Conservation (phyloP, 2,329 filamentous ascomycete genomes). For the Ceratocystis ficicola region DNA sequence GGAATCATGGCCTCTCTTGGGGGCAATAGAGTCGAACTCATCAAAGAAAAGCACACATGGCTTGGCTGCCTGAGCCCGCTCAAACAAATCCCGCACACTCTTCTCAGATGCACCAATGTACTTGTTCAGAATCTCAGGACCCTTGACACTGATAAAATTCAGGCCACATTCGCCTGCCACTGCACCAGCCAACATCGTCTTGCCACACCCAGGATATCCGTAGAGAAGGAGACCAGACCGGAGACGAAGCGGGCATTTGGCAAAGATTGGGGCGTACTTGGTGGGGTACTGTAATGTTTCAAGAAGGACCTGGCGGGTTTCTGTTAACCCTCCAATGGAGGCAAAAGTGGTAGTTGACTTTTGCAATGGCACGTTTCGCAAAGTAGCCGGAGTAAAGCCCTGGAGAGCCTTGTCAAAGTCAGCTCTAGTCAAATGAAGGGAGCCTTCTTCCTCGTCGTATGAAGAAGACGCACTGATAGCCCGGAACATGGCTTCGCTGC, state of each 20-base stretch:
- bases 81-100: slow-evolving; percentile 87
- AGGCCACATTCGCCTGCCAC: slow-evolving; percentile 96
- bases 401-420: slow-evolving; percentile 80
- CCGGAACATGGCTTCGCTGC: slow-evolving; percentile 85
- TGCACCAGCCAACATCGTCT: slow-evolving; percentile 86
- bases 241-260: slow-evolving; percentile 85
- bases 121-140: slow-evolving; percentile 96
- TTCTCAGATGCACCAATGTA: slow-evolving; percentile 98
- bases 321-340: slow-evolving; percentile 75
- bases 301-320: slow-evolving; percentile 79
- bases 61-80: slow-evolving; percentile 75
- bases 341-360: slow-evolving; percentile 86
- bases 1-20: slow-evolving; percentile 90
- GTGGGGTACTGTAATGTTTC: slow-evolving; percentile 96
- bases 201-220: slow-evolving; percentile 90
- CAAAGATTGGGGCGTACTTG: slow-evolving; percentile 95
- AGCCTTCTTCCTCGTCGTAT: slow-evolving; percentile 32
- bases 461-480: slow-evolving; percentile 46
- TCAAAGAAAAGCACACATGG: slow-evolving; percentile 97
- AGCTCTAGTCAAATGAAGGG: slow-evolving; percentile 52
- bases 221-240: slow-evolving; percentile 88
- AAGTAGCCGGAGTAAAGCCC: slow-evolving; percentile 87
- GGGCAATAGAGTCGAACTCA: slow-evolving; percentile 95
- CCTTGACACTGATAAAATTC: slow-evolving; percentile 98
- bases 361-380: slow-evolving; percentile 88